A percentile compares a stretch with the other conserved stretches of the same genome.
phyloP scores from a whole-genome alignment of 2,329 filamentous ascomycete genomes.

The Fonsecaea pedrosoi region DNA sequence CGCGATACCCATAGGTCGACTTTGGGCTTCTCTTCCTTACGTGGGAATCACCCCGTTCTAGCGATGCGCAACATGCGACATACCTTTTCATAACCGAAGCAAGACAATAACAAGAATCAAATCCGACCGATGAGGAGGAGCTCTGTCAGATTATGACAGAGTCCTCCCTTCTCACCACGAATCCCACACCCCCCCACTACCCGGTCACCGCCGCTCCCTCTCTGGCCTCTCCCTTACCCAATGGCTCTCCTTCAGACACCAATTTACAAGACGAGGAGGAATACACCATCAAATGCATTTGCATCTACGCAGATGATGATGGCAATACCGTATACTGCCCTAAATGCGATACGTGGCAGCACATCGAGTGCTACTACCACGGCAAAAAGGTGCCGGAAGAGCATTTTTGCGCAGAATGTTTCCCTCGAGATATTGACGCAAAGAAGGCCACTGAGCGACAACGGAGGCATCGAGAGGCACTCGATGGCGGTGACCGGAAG shows the following conservation, averaged over 20 bases:
- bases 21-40: conserved; percentile 8
- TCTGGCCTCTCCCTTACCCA: conserved; percentile 51
- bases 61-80: conserved; percentile 37
- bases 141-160: conserved; percentile 63
- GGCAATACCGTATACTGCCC: conserved; percentile 98
- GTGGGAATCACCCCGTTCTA: conserved; percentile 18
- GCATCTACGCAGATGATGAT: conserved; percentile 90
- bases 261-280: conserved; percentile 54
- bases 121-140: conserved; percentile 51
- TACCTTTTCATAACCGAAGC: conserved; percentile 28
- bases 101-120: conserved; percentile 15
- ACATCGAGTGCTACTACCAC: conserved; percentile 96
- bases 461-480: conserved; percentile 64
- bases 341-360: conserved; percentile 95
- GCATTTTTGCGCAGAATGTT: conserved; percentile 89
- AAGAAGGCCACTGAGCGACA: conserved; percentile 78
- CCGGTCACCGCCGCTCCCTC: conserved; percentile 51
- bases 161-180: conserved; percentile 58
- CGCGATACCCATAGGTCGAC: conserved; percentile 14
- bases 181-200: conserved; percentile 54
- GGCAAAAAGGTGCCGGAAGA: conserved; percentile 74
- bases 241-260: conserved; percentile 52
- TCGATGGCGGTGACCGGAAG: conserved; percentile 70
- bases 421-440: conserved; percentile 75
- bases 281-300: conserved; percentile 98